Percentiles rank a stretch among this genome's conserved stretches.
These are phyloP conservation scores for Blastobotrys americana DNA, from an alignment of 805 yeast species.

Conservation along the genomic window DNA sequence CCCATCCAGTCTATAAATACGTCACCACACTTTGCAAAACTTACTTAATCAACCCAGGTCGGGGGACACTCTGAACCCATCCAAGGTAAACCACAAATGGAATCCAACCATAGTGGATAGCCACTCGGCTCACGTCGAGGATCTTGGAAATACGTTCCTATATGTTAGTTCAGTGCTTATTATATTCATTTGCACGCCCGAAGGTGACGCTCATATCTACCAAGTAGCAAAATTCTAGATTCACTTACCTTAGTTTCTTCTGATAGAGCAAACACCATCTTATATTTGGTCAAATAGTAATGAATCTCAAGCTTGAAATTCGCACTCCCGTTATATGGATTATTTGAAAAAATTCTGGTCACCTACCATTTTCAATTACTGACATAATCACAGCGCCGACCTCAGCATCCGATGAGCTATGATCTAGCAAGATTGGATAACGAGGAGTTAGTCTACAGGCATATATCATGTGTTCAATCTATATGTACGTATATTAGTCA, in stretches of 20 bases:
- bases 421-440: too few relatives aligned
- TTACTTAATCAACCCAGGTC: constrained; percentile 67
- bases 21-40: too few relatives aligned
- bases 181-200: constrained; percentile 25
- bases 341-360: too few relatives aligned
- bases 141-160: constrained; percentile 83
- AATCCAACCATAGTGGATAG: constrained; percentile 94
- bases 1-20: not conserved
- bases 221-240: not conserved
- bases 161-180: constrained; percentile 3
- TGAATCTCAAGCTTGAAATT: too few relatives aligned
- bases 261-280: constrained; percentile 25
- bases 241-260: constrained; percentile 36
- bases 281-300: not conserved
- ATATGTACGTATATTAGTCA: too few relatives aligned
- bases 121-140: constrained; percentile 73
- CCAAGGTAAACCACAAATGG: constrained; percentile 92
- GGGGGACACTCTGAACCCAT: constrained; percentile 72
- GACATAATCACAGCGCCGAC: too few relatives aligned
- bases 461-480: too few relatives aligned
- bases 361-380: too few relatives aligned
- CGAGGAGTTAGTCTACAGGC: too few relatives aligned
- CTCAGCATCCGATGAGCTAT: too few relatives aligned
- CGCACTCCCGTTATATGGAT: too few relatives aligned
- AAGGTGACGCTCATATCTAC: too few relatives aligned